A percentile compares a stretch with the other conserved stretches of the same genome.
Conservation (phyloP, 371 early-diverging fungal genomes). For the Saksenaea vasiformis region DNA sequence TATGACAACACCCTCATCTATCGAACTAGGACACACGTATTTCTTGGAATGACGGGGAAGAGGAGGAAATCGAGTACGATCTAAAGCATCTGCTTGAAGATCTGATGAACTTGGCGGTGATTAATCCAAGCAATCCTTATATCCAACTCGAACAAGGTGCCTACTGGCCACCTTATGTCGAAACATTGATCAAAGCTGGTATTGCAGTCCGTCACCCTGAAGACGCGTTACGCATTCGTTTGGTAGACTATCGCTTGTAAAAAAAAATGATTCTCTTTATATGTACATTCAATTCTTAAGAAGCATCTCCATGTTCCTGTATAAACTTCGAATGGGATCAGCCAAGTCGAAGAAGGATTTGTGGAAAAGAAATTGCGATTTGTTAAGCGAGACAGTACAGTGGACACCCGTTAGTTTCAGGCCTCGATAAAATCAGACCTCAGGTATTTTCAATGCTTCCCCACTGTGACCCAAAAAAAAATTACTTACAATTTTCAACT, state of each 20-base stretch:
- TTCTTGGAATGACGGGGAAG: constrained; percentile 8
- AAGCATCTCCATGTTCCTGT: not conserved
- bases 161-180: constrained; percentile 60
- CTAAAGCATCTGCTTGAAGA: constrained; percentile 44
- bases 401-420: too few relatives aligned
- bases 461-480: too few relatives aligned
- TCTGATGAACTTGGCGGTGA: constrained; percentile 56
- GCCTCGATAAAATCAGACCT: too few relatives aligned
- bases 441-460: too few relatives aligned
- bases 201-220: constrained; percentile 58
- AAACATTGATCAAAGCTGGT: constrained; percentile 54
- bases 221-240: constrained; percentile 41
- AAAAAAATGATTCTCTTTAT: not conserved
- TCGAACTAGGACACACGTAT: too few relatives aligned
- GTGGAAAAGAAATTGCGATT: too few relatives aligned
- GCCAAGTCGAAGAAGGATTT: too few relatives aligned
- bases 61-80: constrained; percentile 27
- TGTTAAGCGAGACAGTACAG: too few relatives aligned
- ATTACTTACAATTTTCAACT: too few relatives aligned
- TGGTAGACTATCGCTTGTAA: constrained; percentile 44
- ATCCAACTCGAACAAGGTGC: constrained; percentile 39
- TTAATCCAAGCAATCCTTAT: constrained; percentile 51
- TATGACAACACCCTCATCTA: too few relatives aligned
- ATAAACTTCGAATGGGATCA: too few relatives aligned
- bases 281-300: not conserved